Base-by-base conservation (phyloP, 208 protist genomes). In the Trypanosoma caninum region DNA sequence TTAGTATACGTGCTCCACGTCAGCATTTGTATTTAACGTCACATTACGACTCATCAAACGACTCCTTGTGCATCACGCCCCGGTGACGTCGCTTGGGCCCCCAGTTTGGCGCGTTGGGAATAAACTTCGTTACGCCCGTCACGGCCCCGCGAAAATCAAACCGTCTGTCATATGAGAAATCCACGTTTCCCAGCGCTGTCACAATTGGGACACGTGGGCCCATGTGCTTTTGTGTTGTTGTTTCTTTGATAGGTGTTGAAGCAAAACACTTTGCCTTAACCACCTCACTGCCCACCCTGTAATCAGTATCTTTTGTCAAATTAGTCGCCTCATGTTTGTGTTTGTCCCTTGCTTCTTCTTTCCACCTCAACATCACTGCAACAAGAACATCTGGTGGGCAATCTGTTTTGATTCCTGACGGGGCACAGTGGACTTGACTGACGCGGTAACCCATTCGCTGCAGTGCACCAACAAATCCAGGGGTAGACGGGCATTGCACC, bases 321-420 rank as follows among this genome's bases (percentile, higher is more conserved):
- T n/a, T n/a, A n/a, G n/a, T n/a, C n/a, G n/a, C n/a, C n/a, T n/a
- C n/a, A n/a, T n/a, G n/a, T n/a, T n/a, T n/a, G n/a, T n/a, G n/a
- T n/a, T n/a, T n/a, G n/a, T n/a, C n/a, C n/a, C 83, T 71, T 30
- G 80, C 59, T 38, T 72, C 27, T 40, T 55, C 33, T 50, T 84
- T 90, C 80, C 82, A 97, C 41, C 71, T 65, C 44, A 95, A 72
- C 76, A 97, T 84, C 25, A 97, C 82, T 18, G 81, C 56, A 18
- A 93, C 84, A 3, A 98, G 68, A 16, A 94, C 72, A 33, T 87
- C 69, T 2, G 81, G 76, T 0, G 96, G 96, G 52, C 87, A 95
- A 71, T 97, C 80, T 23, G 94, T 97, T 69, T 98, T 98, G 22
- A 98, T 57, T 3, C 82, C 91, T 3, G 79, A 63, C 0, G 87